phyloP scores from a whole-genome alignment of 2,329 filamentous ascomycete species.

The Trematosphaeria pertusa region DNA sequence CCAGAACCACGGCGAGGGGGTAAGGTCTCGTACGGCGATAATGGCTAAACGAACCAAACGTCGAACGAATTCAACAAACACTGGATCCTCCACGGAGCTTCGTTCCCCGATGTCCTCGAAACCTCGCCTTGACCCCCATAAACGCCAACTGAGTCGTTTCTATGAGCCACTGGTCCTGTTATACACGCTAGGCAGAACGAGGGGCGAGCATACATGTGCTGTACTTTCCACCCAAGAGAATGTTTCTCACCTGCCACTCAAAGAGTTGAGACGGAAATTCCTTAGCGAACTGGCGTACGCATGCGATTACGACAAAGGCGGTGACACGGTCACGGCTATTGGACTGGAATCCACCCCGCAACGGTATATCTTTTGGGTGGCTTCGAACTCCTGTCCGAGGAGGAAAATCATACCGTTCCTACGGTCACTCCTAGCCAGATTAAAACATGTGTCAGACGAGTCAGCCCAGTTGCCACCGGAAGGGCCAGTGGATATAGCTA shows the following conservation, averaged over 20 bases:
- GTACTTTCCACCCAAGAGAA: slow-evolving; percentile 1
- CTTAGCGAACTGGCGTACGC: slow-evolving; percentile 16
- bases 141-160: slow-evolving; percentile 8
- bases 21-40: too few relatives aligned
- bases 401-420: slow-evolving; percentile 17
- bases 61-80: too few relatives aligned
- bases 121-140: background rate
- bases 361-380: slow-evolving; percentile 19
- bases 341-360: slow-evolving; percentile 19
- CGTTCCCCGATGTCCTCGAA: background rate
- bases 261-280: slow-evolving; percentile 14
- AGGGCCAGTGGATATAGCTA: slow-evolving; percentile 5
- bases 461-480: background rate
- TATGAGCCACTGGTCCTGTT: slow-evolving; percentile 15
- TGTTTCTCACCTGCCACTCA: background rate
- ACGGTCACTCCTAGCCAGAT: slow-evolving; percentile 8
- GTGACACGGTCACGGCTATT: slow-evolving; percentile 21
- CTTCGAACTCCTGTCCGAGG: slow-evolving; percentile 12
- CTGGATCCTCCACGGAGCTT: background rate
- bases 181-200: slow-evolving; percentile 5
- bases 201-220: slow-evolving; percentile 9
- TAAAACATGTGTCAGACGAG: slow-evolving; percentile 1
- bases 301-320: slow-evolving; percentile 21
- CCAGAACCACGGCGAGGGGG: too few relatives aligned
- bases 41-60: too few relatives aligned